These are phyloP conservation scores for Albizia julibrissin DNA, from an alignment of 306 rosid genomes.

Conservation along the genomic window DNA sequence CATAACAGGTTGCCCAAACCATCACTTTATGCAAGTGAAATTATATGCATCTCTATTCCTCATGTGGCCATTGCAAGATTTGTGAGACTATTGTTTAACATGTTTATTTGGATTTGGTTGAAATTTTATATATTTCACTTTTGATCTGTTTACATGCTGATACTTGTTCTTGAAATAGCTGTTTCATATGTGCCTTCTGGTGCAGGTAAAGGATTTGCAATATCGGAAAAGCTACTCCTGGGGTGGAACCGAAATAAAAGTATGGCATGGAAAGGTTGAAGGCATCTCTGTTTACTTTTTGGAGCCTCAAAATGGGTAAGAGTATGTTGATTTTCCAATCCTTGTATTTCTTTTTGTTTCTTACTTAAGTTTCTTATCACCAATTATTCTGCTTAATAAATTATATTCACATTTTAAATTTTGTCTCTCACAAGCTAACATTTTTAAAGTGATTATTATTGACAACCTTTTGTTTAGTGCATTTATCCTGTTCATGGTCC, in stretches of 20 bases:
- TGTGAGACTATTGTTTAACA: conserved; percentile 12
- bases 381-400: background rate
- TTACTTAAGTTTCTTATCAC: background rate
- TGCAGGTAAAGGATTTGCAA: conserved; percentile 78
- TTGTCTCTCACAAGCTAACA: conserved; percentile 11
- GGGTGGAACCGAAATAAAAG: conserved; percentile 92
- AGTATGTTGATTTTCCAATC: conserved; percentile 26
- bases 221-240: conserved; percentile 59
- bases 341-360: conserved; percentile 1
- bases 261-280: conserved; percentile 92
- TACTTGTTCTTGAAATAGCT: conserved; percentile 19
- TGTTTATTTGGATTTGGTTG: conserved; percentile 25
- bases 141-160: conserved; percentile 17
- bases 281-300: conserved; percentile 88
- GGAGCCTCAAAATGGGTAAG: conserved; percentile 97
- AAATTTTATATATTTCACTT: conserved; percentile 16
- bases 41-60: background rate
- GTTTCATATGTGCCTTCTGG: conserved; percentile 32
- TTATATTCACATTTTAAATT: conserved; percentile 1
- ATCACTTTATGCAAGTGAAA: background rate
- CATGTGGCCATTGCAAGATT: conserved; percentile 16
- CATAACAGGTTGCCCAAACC: background rate
- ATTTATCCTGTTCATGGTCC: conserved; percentile 15
- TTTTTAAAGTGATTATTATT: conserved; percentile 14
- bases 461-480: background rate